Base-by-base conservation (phyloP, 1,139 yeast species). In the Saccharomycopsis phalli region DNA sequence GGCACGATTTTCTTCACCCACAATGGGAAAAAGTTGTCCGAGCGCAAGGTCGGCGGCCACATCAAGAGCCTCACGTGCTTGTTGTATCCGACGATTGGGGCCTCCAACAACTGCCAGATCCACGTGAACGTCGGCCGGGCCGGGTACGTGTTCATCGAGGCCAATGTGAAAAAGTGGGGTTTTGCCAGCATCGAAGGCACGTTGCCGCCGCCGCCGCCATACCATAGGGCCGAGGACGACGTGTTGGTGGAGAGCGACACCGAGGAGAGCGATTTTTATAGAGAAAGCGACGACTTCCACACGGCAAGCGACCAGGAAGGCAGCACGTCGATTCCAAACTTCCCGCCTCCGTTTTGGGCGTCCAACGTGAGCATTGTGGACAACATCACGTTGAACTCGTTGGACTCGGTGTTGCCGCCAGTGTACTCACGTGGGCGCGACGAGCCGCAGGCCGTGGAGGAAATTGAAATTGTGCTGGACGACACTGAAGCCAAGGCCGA, bases 81-180 rank as follows among this genome's bases (percentile, higher is more conserved):
- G 18, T 57, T 91, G 53, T 87, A 77, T 58, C 95, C 95, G 7
- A 82, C 91, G 4, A 62, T 86, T 16, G 95, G 95, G 3, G 64
- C 86, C 55, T 59, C 78, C 47, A 68, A 87, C 59, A 58, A 37
- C 33, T 41, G 47, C 28, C 68, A 77, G 47, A 71, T 91, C 38
- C 76, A 76, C 51, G 84, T 78, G 18, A 86, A 86, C 54, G 58
- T 86, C 37, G 95, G 95, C 4, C 94, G 83, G 54, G 59, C 78
- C 34, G 95, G 95, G 2, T 86, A 77, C 59, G 94, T 86, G 2
- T 84, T 81, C 68, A 81, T 86, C 43, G 95, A 86, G 57, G 95
- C 94, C 7, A 84, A 86, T 56, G 95, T 86, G 26, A 72, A 86
- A 52, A 88, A 87, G 58, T 84, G 94, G 69, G 95, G 95, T 2